Base-by-base conservation (phyloP, 176 grass and related monocot genomes). In the Urochloa ruziziensis region DNA sequence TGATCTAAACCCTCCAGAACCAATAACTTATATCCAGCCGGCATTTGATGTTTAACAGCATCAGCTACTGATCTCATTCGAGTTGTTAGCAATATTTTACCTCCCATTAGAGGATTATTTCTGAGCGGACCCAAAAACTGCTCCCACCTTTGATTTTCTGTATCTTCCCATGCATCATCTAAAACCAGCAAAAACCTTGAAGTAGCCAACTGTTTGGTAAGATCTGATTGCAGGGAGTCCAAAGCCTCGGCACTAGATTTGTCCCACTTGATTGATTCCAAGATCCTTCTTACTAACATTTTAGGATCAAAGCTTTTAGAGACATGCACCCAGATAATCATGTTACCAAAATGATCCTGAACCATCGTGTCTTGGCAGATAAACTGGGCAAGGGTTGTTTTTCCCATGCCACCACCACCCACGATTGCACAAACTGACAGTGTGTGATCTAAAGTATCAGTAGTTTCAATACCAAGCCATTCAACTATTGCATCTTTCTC, bases 161-260 rank as follows among this genome's bases (percentile, higher is more conserved):
- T 29, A 68, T 90, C 88, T 28, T 90, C 63, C 88, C 88, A 88
- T n/a, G 42, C 62, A 71, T 88, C 86, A 83, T 88, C 86, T 52
- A 88, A 62, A 10, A 88, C 86, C 40, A 90, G 32, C 48, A 86
- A 49, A 64, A 86, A 56, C 24, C 32, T 86, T 69, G 48, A 46
- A 33, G 27, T 54, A 21, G 29, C 2, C 61, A 90, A 82, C 24
- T 68, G 19, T 23, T 86, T 47, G 5, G 1, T 30, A 54, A 86
- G 39, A 21, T 70, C 16, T 0, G 1, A 42, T 78, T 81, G 78
- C 13, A 82, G 36, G 3, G 10, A 6, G 28, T 82, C 78, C 6
- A 86, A 68, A 43, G 48, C 62, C 13, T 78, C 37, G 37, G 44
- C 14, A 34, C 80, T n/a, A 72, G 36, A 12, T 48, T 30, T 85